Base-by-base conservation (phyloP, 768 basidiomycete species). In the Mycena sanguinolenta region DNA sequence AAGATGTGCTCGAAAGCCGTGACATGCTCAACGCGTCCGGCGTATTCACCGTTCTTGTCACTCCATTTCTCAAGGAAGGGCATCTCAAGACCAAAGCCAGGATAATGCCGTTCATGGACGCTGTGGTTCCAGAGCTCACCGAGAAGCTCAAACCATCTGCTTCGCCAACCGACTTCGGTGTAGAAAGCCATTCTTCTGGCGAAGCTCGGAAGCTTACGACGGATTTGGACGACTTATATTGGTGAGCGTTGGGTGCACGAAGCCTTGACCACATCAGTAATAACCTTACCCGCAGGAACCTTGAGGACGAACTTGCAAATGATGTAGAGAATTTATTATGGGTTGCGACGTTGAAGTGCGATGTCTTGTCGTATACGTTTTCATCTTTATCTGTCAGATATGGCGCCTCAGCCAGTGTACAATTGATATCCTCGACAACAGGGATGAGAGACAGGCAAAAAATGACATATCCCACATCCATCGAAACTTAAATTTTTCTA, bases 251-350 rank as follows among this genome's bases (percentile, higher is more conserved):
- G 62, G 25, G 36, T 14, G 8, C 14, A 30, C 17, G 38, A 53
- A 53, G 1, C 17, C 25, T 53, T 17, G 23, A 42, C 25, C n/a
- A 38, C 36, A 25, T 23, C 62, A n/a, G n/a, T 63, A 16, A 54
- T 6, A 7, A 38, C 36, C 7, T 38, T 63, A n/a, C 36, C 2
- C 30, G 14, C 52, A 63, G 62, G 62, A 53, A 4, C 25, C 36
- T 63, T 25, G 62, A 63, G 52, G 62, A 63, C 52, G 52, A 63
- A 21, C 52, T 63, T 14, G 62, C 62, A 42, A 63, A 63, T 44
- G 62, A 63, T 44, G 25, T 42, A 28, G 36, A 63, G 17, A 63
- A 63, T n/a, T 38, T 63, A 63, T 17, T 63, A 63, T 42, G 62
- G 52, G n/a, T 42, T 63, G 62, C 62, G 54, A 16, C 27, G 62